Evolutionary conservation across 768 basidiomycete species (phyloP).

Genomic region (Russula sp.): DNA sequence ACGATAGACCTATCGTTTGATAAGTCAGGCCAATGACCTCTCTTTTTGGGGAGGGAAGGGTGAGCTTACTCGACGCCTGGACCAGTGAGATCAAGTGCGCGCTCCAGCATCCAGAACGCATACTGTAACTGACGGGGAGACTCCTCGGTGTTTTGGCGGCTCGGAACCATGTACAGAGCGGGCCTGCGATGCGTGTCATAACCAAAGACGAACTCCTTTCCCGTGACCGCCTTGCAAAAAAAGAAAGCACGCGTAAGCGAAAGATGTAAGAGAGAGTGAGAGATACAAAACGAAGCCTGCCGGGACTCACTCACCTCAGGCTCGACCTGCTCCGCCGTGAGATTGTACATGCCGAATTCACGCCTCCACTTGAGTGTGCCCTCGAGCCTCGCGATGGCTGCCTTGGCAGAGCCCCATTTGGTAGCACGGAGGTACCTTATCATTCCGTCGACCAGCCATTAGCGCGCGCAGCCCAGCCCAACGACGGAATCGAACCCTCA

Average conservation of each 20-base stretch:
- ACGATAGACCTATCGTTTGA: constrained; percentile 47
- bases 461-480: too few species aligned
- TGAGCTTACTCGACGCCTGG: constrained; percentile 71
- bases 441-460: too few species aligned
- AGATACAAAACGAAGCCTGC: neutral
- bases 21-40: neutral
- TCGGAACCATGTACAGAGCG: constrained; percentile 59
- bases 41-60: neutral
- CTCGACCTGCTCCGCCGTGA: constrained; percentile 60
- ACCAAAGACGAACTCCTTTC: constrained; percentile 75
- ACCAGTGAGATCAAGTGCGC: constrained; percentile 68
- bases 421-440: constrained; percentile 67
- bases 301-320: constrained; percentile 48
- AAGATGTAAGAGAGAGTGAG: neutral
- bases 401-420: constrained; percentile 57
- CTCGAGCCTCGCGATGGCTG: constrained; percentile 60
- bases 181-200: constrained; percentile 64
- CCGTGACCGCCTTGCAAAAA: constrained; percentile 33
- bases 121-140: constrained; percentile 62
- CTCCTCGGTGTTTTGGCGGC: constrained; percentile 74
- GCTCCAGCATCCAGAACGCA: constrained; percentile 73
- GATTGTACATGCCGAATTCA: constrained; percentile 67
- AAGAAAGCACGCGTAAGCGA: too few species aligned
- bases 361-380: constrained; percentile 73
- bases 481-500: constrained; percentile 26